Evolutionary conservation across 139 green algal genomes (phyloP), one percentile per base, ranked within the genome.

Genomic region (Coccomyxa sp.): DNA sequence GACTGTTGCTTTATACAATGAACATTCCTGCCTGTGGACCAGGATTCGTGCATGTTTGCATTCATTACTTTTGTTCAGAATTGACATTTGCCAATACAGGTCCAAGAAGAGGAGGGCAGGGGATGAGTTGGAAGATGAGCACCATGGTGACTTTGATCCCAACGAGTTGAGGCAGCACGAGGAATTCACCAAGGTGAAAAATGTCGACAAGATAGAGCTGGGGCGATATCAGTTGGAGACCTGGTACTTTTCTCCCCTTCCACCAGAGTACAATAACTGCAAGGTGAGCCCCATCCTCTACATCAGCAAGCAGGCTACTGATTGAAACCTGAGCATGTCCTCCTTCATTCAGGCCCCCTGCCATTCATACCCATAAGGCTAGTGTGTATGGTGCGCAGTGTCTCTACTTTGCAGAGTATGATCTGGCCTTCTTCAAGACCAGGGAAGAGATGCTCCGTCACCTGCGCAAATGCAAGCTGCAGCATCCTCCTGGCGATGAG

Each of bases 181-280:
- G 90, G 97, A 99, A 93, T 98, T 98, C 87, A 99, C 97, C 67
- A 99, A 99, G 91, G 95, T 98, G 23, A 98, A 98, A 87, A 99
- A 98, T 89, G 95, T 99, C 76, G 92, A 96, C 66, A 83, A 63
- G 30, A 97, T 99, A 63, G 96, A 99, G 93, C 90, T 99, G 82
- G 97, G 97, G 23, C 90, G 88, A 59, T 94, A 96, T 80, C 87
- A 96, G 89, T 97, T 99, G 91, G 96, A 99, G 82, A 99, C 97
- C 21, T 99, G 97, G 96, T 99, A 99, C 93, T 99, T 98, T 88
- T 97, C 92, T 17, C 97, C 97, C 21, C 94, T 99, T 82, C 97
- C 97, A 18, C 83, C 89, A 67, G 94, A 98, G 93, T 98, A 94
- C 87, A 92, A 91, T 66, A 87, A 96, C 82, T 95, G 92, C 92